Conservation (phyloP, 2,329 filamentous ascomycete species). For the Beauveria rudraprayagi region DNA sequence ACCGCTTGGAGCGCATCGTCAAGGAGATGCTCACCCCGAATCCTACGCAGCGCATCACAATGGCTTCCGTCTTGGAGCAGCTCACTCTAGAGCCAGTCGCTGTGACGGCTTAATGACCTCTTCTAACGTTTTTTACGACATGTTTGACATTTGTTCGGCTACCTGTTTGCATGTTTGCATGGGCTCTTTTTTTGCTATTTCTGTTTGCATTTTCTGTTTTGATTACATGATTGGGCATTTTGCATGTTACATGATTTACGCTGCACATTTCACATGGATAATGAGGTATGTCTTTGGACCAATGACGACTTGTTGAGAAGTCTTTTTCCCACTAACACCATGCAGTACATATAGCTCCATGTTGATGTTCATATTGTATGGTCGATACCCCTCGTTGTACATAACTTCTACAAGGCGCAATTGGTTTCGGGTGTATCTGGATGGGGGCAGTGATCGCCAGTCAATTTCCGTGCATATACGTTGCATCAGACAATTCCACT, state of each 20-base stretch:
- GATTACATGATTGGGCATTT: neutral
- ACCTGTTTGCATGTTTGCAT: neutral
- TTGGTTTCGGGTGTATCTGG: slow-evolving; percentile 2
- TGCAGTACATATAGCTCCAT: slow-evolving; percentile 1
- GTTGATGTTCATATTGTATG: neutral
- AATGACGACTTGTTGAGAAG: neutral
- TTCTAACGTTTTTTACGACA: neutral
- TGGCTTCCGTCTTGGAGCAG: slow-evolving; percentile 41
- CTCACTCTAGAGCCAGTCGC: slow-evolving; percentile 17
- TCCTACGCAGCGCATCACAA: slow-evolving; percentile 44
- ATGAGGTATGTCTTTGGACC: neutral
- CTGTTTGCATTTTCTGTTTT: neutral
- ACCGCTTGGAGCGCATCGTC: slow-evolving; percentile 44
- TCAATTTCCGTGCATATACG: neutral
- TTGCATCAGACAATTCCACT: neutral
- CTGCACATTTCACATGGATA: neutral
- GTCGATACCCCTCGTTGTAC: slow-evolving; percentile 10
- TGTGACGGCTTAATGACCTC: neutral
- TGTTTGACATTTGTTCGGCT: neutral
- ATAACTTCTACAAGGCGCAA: slow-evolving; percentile 9
- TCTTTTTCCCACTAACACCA: neutral
- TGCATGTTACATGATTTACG: slow-evolving; percentile 4
- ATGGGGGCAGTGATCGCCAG: neutral
- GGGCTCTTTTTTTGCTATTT: neutral
- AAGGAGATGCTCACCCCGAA: slow-evolving; percentile 47